These are phyloP conservation scores for Mycena polygramma DNA, from an alignment of 768 basidiomycete genomes.

Conservation along the genomic window DNA sequence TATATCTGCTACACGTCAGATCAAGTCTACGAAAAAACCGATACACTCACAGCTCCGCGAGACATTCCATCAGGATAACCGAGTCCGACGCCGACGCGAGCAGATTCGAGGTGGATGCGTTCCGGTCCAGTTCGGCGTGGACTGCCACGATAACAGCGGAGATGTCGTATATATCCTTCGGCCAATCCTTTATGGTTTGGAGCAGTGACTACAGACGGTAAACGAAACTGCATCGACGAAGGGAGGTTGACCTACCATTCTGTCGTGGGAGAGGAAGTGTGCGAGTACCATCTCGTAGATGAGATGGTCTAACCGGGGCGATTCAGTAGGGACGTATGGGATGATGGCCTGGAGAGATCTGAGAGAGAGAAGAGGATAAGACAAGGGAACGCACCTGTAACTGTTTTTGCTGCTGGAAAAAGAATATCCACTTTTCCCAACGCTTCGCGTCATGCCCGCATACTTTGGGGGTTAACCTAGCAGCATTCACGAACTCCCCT, in stretches of 20 bases:
- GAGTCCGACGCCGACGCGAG: slow-evolving; percentile 61
- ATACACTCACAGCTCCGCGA: slow-evolving; percentile 83
- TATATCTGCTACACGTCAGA: slow-evolving; percentile 66
- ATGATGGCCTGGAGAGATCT: slow-evolving; percentile 77
- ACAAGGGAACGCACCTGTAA: slow-evolving; percentile 69
- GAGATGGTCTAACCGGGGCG: slow-evolving; percentile 83
- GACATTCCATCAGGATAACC: slow-evolving; percentile 88
- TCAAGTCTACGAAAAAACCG: background rate
- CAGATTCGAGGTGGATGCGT: slow-evolving; percentile 59
- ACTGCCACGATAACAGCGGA: slow-evolving; percentile 91
- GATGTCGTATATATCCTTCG: slow-evolving; percentile 90
- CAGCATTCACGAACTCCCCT: slow-evolving; percentile 80
- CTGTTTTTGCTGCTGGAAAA: slow-evolving; percentile 85
- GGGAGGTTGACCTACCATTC: slow-evolving; percentile 59
- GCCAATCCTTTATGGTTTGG: slow-evolving; percentile 89
- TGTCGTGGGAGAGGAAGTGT: slow-evolving; percentile 85
- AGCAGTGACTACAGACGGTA: slow-evolving; percentile 69
- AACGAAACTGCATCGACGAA: background rate
- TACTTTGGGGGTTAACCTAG: slow-evolving; percentile 85
- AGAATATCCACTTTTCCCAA: slow-evolving; percentile 98
- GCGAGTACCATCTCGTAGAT: slow-evolving; percentile 97
- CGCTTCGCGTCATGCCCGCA: slow-evolving; percentile 81
- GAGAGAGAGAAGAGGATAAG: slow-evolving; percentile 4
- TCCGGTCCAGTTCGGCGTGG: slow-evolving; percentile 81
- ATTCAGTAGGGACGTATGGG: slow-evolving; percentile 87